Evolutionary conservation across 1,139 yeast genomes (phyloP).

Genomic region (Candida sanyaensis): DNA sequence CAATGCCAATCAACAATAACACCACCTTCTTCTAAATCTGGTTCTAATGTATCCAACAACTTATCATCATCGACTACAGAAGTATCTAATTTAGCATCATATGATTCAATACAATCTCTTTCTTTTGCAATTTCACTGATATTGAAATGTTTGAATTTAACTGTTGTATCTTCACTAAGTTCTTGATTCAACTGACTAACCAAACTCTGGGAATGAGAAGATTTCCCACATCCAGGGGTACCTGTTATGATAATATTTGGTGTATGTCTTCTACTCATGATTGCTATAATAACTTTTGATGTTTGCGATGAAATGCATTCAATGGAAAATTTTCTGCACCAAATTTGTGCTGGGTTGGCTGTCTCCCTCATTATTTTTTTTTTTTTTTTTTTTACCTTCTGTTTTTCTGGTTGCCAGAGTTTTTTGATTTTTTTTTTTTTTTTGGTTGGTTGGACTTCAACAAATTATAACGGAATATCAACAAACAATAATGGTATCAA

Average conservation of each 20-base stretch:
- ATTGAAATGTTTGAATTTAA: slow-evolving; percentile 54
- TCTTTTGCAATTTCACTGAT: slow-evolving; percentile 84
- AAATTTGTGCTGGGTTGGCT: too few species aligned
- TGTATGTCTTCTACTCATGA: slow-evolving; percentile 40
- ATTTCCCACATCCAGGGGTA: slow-evolving; percentile 97
- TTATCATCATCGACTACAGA: slow-evolving; percentile 92
- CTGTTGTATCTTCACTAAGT: slow-evolving; percentile 6
- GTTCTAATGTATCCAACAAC: slow-evolving; percentile 78
- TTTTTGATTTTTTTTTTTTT: not conserved
- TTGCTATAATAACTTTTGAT: not conserved
- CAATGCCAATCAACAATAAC: slow-evolving; percentile 94
- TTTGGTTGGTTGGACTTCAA: not conserved
- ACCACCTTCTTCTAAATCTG: slow-evolving; percentile 81
- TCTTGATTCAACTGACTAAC: slow-evolving; percentile 47
- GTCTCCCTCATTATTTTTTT: not conserved
- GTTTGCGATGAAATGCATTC: not conserved
- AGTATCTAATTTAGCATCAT: slow-evolving; percentile 82
- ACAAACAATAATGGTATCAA: slow-evolving; percentile 7
- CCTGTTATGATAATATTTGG: slow-evolving; percentile 94
- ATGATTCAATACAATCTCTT: slow-evolving; percentile 76
- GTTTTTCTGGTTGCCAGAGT: not conserved
- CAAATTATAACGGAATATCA: not conserved
- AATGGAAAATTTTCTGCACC: not conserved
- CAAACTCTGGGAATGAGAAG: slow-evolving; percentile 75
- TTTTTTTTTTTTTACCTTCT: not conserved